These are phyloP conservation scores for Agaricus blazei DNA, from an alignment of 768 basidiomycete genomes.

Conservation along the genomic window DNA sequence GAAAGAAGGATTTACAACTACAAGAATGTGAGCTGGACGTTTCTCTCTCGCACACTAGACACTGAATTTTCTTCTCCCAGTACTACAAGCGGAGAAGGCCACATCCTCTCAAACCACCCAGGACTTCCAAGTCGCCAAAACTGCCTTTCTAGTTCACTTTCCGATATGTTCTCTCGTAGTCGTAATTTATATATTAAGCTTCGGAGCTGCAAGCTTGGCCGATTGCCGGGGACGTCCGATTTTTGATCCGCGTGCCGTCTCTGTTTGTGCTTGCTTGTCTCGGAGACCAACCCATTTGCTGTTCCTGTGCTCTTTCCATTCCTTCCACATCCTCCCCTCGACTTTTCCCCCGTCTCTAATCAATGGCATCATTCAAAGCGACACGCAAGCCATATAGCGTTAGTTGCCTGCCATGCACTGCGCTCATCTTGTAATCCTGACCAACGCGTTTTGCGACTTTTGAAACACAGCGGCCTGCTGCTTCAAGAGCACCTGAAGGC, in stretches of 20 bases:
- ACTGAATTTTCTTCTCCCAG: slow-evolving; percentile 21
- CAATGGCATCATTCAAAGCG: slow-evolving; percentile 22
- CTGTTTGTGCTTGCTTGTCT: slow-evolving; percentile 7
- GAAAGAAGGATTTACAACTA: slow-evolving; percentile 56
- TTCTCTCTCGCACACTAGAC: not conserved
- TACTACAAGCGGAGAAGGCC: slow-evolving; percentile 47
- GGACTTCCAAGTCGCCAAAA: slow-evolving; percentile 44
- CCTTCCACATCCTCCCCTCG: slow-evolving; percentile 8
- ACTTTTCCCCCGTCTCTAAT: slow-evolving; percentile 9
- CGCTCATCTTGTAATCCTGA: not conserved
- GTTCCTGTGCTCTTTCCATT: not conserved
- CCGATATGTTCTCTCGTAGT: slow-evolving; percentile 4
- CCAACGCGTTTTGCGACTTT: not conserved
- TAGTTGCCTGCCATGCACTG: slow-evolving; percentile 3
- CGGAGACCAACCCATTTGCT: not conserved
- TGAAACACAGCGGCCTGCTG: slow-evolving; percentile 47
- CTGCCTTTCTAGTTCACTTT: slow-evolving; percentile 48
- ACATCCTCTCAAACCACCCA: slow-evolving; percentile 53
- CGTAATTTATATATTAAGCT: not conserved
- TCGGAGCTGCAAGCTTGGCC: not conserved
- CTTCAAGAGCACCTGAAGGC: slow-evolving; percentile 48
- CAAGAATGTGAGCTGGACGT: slow-evolving; percentile 47
- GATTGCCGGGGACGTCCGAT: not conserved
- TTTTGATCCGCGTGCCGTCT: not conserved
- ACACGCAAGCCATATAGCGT: slow-evolving; percentile 25